Conservation (phyloP, 768 basidiomycete genomes). For the Lanmaoa pseudosensibilis region DNA sequence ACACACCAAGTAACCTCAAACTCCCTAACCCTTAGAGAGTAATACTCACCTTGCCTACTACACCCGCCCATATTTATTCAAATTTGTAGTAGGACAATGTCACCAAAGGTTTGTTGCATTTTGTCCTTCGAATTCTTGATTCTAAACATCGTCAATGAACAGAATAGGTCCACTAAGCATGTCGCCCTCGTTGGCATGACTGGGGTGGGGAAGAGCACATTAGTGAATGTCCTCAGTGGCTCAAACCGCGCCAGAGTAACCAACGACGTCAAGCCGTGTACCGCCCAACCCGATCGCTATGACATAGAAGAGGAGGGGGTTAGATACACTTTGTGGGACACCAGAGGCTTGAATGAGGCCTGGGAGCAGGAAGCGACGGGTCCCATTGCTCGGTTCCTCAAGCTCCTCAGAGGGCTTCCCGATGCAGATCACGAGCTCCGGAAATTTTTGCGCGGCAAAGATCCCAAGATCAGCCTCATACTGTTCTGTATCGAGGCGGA, state of each 20-base stretch:
- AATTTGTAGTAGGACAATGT: background rate
- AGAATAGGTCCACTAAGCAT: slow-evolving; percentile 8
- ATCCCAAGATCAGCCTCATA: slow-evolving; percentile 9
- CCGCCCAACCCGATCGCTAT: background rate
- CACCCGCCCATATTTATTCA: background rate
- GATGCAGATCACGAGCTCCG: slow-evolving; percentile 13
- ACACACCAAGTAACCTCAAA: background rate
- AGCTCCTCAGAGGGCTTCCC: background rate
- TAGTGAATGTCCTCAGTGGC: slow-evolving; percentile 15
- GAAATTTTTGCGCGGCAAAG: slow-evolving; percentile 10
- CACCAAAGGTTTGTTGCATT: slow-evolving; percentile 1
- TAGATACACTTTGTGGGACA: slow-evolving; percentile 10
- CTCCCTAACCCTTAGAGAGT: background rate
- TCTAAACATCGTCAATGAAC: background rate
- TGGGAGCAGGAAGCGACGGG: background rate
- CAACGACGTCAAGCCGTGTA: slow-evolving; percentile 10
- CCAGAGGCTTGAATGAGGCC: slow-evolving; percentile 13
- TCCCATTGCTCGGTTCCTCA: slow-evolving; percentile 5
- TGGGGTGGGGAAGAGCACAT: slow-evolving; percentile 18
- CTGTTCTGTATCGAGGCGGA: slow-evolving; percentile 12
- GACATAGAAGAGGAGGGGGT: background rate
- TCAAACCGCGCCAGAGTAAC: background rate
- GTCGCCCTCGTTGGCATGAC: slow-evolving; percentile 15
- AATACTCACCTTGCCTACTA: background rate
- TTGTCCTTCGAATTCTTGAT: background rate